phyloP scores from a whole-genome alignment of 164 flowering plant genomes.

The Tetrastigma voinierianum region DNA sequence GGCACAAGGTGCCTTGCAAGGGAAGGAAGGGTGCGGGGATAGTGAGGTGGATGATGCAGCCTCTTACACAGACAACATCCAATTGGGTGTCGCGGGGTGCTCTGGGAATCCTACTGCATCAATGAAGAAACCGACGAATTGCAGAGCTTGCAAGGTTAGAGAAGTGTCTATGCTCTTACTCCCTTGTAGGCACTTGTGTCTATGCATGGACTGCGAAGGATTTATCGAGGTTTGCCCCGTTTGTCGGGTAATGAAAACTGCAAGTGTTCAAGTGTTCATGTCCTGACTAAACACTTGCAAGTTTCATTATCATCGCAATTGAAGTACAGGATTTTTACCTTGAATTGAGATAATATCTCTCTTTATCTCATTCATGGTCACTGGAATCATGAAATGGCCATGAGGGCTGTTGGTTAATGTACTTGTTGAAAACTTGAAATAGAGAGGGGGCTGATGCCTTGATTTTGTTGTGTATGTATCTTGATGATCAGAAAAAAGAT shows the following conservation, averaged over 20 bases:
- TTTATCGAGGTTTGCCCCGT: constrained; percentile 61
- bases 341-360: neutral
- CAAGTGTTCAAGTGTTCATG: constrained; percentile 63
- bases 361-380: neutral
- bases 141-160: constrained; percentile 56
- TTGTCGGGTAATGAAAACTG: constrained; percentile 54
- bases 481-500: too few species aligned
- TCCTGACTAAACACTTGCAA: constrained; percentile 29
- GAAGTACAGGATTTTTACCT: neutral
- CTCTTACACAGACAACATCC: constrained; percentile 43
- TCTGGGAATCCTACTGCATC: constrained; percentile 16
- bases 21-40: constrained; percentile 73
- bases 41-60: constrained; percentile 69
- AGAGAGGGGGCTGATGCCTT: too few species aligned
- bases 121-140: constrained; percentile 32
- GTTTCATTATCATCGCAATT: neutral
- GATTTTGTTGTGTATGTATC: too few species aligned
- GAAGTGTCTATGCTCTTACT: constrained; percentile 58
- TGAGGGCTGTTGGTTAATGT: neutral
- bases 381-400: neutral
- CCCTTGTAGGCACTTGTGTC: constrained; percentile 80
- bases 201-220: constrained; percentile 67
- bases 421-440: neutral
- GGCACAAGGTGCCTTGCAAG: constrained; percentile 48
- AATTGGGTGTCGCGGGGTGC: constrained; percentile 17